phyloP scores from a whole-genome alignment of 441 rosid species.

The Arabidopsis lyrata region DNA sequence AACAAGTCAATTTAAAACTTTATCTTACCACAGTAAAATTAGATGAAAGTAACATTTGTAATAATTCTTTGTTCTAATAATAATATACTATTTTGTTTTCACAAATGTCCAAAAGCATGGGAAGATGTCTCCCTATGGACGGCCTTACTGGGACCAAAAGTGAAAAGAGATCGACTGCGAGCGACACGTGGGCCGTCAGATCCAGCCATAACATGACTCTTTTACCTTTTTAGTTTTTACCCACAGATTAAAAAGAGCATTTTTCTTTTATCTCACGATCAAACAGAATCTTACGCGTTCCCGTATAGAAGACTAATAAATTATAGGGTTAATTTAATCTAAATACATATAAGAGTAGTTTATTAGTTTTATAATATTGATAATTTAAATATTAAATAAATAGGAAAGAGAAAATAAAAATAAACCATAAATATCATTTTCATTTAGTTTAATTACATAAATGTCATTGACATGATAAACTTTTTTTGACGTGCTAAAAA shows the following conservation, averaged over 20 bases:
- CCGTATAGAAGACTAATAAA: not conserved
- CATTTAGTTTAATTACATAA: too few relatives aligned
- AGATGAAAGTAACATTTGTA: not conserved
- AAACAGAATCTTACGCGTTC: slow-evolving; percentile 18
- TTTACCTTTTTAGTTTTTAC: not conserved
- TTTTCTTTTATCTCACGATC: slow-evolving; percentile 8
- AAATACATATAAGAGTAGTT: too few relatives aligned
- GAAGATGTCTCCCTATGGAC: slow-evolving; percentile 27
- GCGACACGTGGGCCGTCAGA: slow-evolving; percentile 37
- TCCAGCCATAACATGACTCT: slow-evolving; percentile 25
- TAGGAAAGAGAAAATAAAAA: too few relatives aligned
- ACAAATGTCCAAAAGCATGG: slow-evolving; percentile 38
- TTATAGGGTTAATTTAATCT: too few relatives aligned
- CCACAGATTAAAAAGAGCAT: not conserved
- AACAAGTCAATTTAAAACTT: not conserved
- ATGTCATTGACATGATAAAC: too few relatives aligned
- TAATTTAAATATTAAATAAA: too few relatives aligned
- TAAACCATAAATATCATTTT: too few relatives aligned
- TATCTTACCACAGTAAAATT: not conserved
- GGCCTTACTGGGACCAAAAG: slow-evolving; percentile 26
- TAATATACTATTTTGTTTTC: not conserved
- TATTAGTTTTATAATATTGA: too few relatives aligned
- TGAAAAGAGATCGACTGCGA: slow-evolving; percentile 25
- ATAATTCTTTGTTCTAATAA: too few relatives aligned
- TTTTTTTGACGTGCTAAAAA: too few relatives aligned